These are phyloP conservation scores for Nemania bipapillata DNA, from an alignment of 2,329 filamentous ascomycete genomes.

Conservation along the genomic window DNA sequence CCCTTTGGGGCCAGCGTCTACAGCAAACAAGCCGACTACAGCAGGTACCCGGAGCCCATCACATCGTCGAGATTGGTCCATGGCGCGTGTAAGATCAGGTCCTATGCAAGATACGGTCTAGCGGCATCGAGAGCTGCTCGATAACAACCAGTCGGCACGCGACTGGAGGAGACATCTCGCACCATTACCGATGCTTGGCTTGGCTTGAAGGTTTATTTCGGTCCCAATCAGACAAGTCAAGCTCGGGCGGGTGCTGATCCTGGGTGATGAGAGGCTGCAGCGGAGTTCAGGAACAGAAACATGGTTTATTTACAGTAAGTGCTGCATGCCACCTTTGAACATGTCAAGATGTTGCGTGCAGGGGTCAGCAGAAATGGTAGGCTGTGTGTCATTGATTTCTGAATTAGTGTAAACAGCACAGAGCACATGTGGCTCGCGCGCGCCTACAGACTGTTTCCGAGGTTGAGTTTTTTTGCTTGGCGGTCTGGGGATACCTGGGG, in stretches of 20 bases:
- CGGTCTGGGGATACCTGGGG: background rate
- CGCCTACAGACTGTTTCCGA: slow-evolving; percentile 28
- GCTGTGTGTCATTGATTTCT: slow-evolving; percentile 30
- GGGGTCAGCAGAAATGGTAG: slow-evolving; percentile 29
- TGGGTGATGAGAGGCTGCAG: slow-evolving; percentile 33
- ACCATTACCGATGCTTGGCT: slow-evolving; percentile 40
- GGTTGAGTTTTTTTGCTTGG: background rate
- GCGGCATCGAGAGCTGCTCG: slow-evolving; percentile 6
- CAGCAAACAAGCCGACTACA: slow-evolving; percentile 36
- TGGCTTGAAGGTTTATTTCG: slow-evolving; percentile 40
- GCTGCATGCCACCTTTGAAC: slow-evolving; percentile 33
- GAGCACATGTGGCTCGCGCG: slow-evolving; percentile 36
- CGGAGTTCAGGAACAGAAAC: background rate
- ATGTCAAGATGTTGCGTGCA: slow-evolving; percentile 10
- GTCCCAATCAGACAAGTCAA: slow-evolving; percentile 24
- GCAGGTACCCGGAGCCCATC: slow-evolving; percentile 21
- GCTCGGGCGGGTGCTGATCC: background rate
- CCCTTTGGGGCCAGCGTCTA: slow-evolving; percentile 30
- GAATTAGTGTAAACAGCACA: slow-evolving; percentile 1
- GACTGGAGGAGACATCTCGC: slow-evolving; percentile 22
- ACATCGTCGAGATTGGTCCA: slow-evolving; percentile 36
- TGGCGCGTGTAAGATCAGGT: slow-evolving; percentile 23
- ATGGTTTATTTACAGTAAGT: background rate
- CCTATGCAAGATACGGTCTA: slow-evolving; percentile 19
- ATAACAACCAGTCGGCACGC: slow-evolving; percentile 20